A percentile compares a stretch with the other conserved stretches of the same genome.
Conservation (phyloP, 768 basidiomycete species). For the Harrya chromipes region DNA sequence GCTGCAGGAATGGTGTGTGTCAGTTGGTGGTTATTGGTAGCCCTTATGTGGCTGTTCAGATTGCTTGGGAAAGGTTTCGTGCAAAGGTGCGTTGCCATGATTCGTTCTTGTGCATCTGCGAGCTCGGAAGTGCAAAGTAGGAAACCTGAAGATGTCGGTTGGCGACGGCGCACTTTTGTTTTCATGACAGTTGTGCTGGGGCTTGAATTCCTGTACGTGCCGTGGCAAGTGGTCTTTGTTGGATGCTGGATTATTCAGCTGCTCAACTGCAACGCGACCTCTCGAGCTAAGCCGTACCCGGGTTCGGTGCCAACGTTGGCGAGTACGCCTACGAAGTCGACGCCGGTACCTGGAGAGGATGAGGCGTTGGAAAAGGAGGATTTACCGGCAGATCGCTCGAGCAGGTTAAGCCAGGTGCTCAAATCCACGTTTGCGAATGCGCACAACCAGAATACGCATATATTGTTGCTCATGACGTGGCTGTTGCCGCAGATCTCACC, state of each 20-base stretch:
- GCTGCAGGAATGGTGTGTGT: slow-evolving; percentile 63
- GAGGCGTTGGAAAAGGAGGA: slow-evolving; percentile 13
- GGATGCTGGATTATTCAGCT: slow-evolving; percentile 81
- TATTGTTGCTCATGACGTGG: slow-evolving; percentile 77
- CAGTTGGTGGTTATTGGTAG: slow-evolving; percentile 52
- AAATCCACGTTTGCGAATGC: slow-evolving; percentile 23
- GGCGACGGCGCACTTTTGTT: slow-evolving; percentile 47
- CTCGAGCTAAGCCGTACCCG: slow-evolving; percentile 12
- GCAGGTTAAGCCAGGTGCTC: background rate
- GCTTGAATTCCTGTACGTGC: slow-evolving; percentile 73
- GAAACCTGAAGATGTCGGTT: slow-evolving; percentile 33
- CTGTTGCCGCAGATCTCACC: slow-evolving; percentile 75
- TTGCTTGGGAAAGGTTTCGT: slow-evolving; percentile 9
- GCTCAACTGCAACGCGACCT: slow-evolving; percentile 50
- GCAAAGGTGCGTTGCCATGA: slow-evolving; percentile 11
- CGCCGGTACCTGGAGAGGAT: slow-evolving; percentile 16
- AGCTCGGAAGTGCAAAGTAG: slow-evolving; percentile 8
- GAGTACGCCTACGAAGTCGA: slow-evolving; percentile 23
- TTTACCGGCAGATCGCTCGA: background rate
- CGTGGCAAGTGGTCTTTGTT: slow-evolving; percentile 90
- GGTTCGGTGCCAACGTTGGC: slow-evolving; percentile 27
- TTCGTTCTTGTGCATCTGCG: background rate
- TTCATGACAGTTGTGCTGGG: slow-evolving; percentile 60
- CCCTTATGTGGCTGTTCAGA: slow-evolving; percentile 46
- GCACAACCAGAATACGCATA: slow-evolving; percentile 52